Percentiles rank a stretch among this genome's conserved stretches.
These are phyloP conservation scores for Beta corolliflora DNA, from an alignment of 179 eudicot species.

Conservation along the genomic window DNA sequence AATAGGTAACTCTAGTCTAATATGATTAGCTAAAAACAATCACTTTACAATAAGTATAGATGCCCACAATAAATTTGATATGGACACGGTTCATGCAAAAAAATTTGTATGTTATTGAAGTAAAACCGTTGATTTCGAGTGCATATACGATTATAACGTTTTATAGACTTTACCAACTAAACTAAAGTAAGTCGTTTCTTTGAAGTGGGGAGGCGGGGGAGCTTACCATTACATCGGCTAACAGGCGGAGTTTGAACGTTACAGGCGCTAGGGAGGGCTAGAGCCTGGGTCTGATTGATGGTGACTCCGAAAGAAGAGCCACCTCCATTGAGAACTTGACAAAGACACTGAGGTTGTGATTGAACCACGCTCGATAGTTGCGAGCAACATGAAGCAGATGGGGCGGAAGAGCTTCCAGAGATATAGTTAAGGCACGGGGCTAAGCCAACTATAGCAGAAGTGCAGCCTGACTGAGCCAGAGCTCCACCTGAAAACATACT, in stretches of 20 bases:
- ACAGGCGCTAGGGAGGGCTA: slow-evolving; percentile 55
- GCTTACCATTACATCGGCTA: slow-evolving; percentile 36
- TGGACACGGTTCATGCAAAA: too few relatives aligned
- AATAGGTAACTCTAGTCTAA: too few relatives aligned
- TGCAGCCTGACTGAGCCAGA: slow-evolving; percentile 55
- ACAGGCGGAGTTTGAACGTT: slow-evolving; percentile 40
- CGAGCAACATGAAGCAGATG: slow-evolving; percentile 56
- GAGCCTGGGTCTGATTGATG: slow-evolving; percentile 54
- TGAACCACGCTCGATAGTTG: slow-evolving; percentile 49
- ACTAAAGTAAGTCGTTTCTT: too few relatives aligned
- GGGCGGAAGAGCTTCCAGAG: slow-evolving; percentile 42
- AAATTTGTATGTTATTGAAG: too few relatives aligned
- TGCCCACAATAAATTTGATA: too few relatives aligned
- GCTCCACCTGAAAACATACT: slow-evolving; percentile 26
- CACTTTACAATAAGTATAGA: too few relatives aligned
- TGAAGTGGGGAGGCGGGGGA: not conserved
- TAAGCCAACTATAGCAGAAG: slow-evolving; percentile 43
- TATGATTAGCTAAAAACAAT: too few relatives aligned
- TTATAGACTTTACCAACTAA: too few relatives aligned
- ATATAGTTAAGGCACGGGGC: slow-evolving; percentile 65
- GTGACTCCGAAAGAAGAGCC: slow-evolving; percentile 44
- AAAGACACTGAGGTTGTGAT: slow-evolving; percentile 59
- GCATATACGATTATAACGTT: too few relatives aligned
- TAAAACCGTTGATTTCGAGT: too few relatives aligned
- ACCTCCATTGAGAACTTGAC: slow-evolving; percentile 46